Percentiles rank a stretch among this genome's conserved stretches.
Conservation (phyloP, 257 asterid species). For the Petrea volubilis region DNA sequence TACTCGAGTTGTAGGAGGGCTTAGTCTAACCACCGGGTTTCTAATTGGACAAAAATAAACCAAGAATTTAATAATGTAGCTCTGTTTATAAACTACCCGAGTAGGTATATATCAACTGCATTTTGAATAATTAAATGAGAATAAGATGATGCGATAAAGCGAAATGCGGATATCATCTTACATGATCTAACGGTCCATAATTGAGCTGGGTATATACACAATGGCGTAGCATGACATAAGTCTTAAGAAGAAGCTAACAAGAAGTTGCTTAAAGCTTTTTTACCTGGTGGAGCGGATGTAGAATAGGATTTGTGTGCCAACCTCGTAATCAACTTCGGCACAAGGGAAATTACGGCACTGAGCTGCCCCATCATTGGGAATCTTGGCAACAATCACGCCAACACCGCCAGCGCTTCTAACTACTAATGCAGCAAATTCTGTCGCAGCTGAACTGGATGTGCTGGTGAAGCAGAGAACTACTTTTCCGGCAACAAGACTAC, state of each 20-base stretch:
- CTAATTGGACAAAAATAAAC: slow-evolving; percentile 13
- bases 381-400: slow-evolving; percentile 42
- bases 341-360: slow-evolving; percentile 36
- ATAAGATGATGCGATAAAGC: no score
- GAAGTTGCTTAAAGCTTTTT: background rate
- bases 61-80: no score
- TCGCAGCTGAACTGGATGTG: slow-evolving; percentile 13
- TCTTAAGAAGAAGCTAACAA: no score
- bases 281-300: slow-evolving; percentile 45
- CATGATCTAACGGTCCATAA: no score
- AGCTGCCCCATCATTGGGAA: slow-evolving; percentile 18
- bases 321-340: slow-evolving; percentile 39
- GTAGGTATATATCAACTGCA: no score
- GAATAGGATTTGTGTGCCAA: slow-evolving; percentile 38
- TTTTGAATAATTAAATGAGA: no score
- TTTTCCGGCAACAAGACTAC: slow-evolving; percentile 28
- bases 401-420: slow-evolving; percentile 38
- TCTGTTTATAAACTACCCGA: no score
- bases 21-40: slow-evolving; percentile 32
- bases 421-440: background rate
- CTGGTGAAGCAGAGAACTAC: slow-evolving; percentile 44
- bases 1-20: slow-evolving; percentile 31
- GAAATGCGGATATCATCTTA: no score
- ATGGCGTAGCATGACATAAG: no score
- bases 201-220: no score